Evolutionary conservation across 2,329 filamentous ascomycete genomes (phyloP).

Genomic region (Helminthosporium solani): DNA sequence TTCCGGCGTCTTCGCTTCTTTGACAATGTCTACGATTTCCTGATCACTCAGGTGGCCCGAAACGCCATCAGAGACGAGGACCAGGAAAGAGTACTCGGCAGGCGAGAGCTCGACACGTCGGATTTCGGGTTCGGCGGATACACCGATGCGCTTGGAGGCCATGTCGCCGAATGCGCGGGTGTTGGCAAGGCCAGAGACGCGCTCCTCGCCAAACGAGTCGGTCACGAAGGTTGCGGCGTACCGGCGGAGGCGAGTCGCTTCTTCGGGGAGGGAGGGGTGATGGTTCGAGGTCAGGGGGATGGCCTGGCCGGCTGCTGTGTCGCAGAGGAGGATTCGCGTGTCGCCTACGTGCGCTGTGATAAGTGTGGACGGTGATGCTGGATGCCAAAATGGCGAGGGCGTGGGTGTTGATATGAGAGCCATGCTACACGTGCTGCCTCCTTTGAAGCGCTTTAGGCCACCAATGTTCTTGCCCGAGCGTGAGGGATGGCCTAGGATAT

Average conservation of each 20-base stretch:
- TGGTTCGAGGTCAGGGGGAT: constrained; percentile 86
- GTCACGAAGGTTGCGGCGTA: constrained; percentile 87
- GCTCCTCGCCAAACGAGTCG: constrained; percentile 96
- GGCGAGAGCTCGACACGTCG: constrained; percentile 74
- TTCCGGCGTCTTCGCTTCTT: constrained; percentile 89
- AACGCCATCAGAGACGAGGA: constrained; percentile 85
- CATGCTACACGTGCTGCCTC: constrained; percentile 88
- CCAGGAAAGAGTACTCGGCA: constrained; percentile 85
- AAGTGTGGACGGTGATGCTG: constrained; percentile 77
- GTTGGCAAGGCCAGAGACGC: constrained; percentile 90
- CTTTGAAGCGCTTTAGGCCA: constrained; percentile 77
- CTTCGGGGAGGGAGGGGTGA: constrained; percentile 82
- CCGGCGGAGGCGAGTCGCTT: constrained; percentile 78
- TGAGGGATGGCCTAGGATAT: constrained; percentile 70
- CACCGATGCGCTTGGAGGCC: constrained; percentile 84
- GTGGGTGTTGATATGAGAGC: constrained; percentile 91
- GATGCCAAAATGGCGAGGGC: constrained; percentile 92
- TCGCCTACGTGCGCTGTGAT: constrained; percentile 91
- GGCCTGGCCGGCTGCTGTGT: constrained; percentile 77
- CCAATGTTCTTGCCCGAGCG: constrained; percentile 62
- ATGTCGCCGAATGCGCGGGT: constrained; percentile 94
- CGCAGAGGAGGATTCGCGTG: constrained; percentile 85
- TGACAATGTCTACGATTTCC: constrained; percentile 93
- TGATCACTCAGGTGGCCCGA: constrained; percentile 85
- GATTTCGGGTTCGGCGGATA: constrained; percentile 91